These are phyloP conservation scores for Fomitiporia mediterranea DNA, from an alignment of 1,284 basidiomycete genomes.

Conservation along the genomic window DNA sequence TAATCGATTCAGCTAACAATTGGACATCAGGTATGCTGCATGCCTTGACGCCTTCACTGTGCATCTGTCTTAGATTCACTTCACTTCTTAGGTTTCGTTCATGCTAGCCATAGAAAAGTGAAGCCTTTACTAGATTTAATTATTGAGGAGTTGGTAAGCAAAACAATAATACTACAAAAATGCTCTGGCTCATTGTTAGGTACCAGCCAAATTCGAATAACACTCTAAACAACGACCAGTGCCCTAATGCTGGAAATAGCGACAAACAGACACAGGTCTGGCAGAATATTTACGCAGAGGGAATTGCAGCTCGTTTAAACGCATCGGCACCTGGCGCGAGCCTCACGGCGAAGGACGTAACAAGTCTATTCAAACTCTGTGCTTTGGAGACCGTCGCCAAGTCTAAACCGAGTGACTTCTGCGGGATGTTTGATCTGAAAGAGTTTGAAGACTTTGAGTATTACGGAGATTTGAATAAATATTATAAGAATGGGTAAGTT, in stretches of 20 bases:
- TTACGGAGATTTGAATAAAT: slow-evolving; percentile 70
- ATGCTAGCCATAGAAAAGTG: slow-evolving; percentile 15
- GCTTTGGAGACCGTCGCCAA: slow-evolving; percentile 67
- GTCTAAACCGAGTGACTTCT: slow-evolving; percentile 60
- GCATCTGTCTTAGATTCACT: background rate
- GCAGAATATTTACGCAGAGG: slow-evolving; percentile 49
- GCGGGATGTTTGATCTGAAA: slow-evolving; percentile 52
- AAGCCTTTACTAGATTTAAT: slow-evolving; percentile 32
- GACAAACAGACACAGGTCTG: slow-evolving; percentile 45
- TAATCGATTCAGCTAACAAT: slow-evolving; percentile 62
- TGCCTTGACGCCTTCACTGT: background rate
- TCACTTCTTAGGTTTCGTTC: slow-evolving; percentile 17
- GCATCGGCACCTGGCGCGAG: slow-evolving; percentile 55
- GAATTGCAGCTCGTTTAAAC: slow-evolving; percentile 63
- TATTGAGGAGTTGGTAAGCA: slow-evolving; percentile 45
- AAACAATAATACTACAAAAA: background rate
- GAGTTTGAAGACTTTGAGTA: slow-evolving; percentile 70
- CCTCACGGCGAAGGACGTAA: slow-evolving; percentile 51
- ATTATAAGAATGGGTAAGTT: slow-evolving; percentile 66
- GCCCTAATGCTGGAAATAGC: slow-evolving; percentile 50
- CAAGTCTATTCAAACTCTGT: slow-evolving; percentile 68
- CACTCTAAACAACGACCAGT: slow-evolving; percentile 69
- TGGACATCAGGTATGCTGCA: slow-evolving; percentile 57
- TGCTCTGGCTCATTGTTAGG: slow-evolving; percentile 1
- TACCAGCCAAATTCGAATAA: slow-evolving; percentile 48